A percentile compares a stretch with the other conserved stretches of the same genome.
Evolutionary conservation across 352 stramenopile genomes (phyloP).

Genomic region (Ochromonadaceae sp.): DNA sequence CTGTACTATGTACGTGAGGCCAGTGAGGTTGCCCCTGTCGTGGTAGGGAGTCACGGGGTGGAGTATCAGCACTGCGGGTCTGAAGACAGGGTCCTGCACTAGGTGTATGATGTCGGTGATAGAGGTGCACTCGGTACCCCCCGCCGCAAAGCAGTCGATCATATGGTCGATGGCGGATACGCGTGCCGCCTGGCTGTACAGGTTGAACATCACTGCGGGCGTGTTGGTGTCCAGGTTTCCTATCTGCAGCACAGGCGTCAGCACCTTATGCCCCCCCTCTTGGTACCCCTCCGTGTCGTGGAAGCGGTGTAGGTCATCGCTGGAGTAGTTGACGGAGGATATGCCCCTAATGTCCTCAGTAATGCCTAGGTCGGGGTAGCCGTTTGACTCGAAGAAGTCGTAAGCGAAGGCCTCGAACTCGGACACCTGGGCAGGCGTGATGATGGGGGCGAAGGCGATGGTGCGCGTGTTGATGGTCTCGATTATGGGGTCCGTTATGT

Average conservation of each 20-base stretch:
- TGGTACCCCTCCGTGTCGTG: too few species aligned
- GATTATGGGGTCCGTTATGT: not conserved
- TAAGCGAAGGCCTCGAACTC: slow-evolving; percentile 2
- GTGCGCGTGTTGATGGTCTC: not conserved
- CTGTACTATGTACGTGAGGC: slow-evolving; percentile 11
- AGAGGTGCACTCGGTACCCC: not conserved
- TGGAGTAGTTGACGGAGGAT: not conserved
- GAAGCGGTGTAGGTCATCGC: too few species aligned
- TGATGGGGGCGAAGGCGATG: not conserved
- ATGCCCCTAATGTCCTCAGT: not conserved
- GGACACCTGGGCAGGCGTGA: not conserved
- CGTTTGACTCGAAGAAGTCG: not conserved
- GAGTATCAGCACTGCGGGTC: slow-evolving; percentile 23
- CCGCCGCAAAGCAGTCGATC: not conserved
- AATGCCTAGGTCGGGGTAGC: not conserved
- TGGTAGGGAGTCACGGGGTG: slow-evolving; percentile 32
- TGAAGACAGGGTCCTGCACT: not conserved
- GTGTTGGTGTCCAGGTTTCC: not conserved
- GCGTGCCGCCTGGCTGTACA: not conserved
- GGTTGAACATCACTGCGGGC: not conserved
- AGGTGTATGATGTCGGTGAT: slow-evolving; percentile 1
- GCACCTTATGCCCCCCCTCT: not conserved
- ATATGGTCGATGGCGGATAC: not conserved
- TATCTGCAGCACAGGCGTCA: not conserved
- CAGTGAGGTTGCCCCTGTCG: slow-evolving; percentile 18